Base-by-base conservation (phyloP, 2,329 filamentous ascomycete species). In the Trichophyton simii region DNA sequence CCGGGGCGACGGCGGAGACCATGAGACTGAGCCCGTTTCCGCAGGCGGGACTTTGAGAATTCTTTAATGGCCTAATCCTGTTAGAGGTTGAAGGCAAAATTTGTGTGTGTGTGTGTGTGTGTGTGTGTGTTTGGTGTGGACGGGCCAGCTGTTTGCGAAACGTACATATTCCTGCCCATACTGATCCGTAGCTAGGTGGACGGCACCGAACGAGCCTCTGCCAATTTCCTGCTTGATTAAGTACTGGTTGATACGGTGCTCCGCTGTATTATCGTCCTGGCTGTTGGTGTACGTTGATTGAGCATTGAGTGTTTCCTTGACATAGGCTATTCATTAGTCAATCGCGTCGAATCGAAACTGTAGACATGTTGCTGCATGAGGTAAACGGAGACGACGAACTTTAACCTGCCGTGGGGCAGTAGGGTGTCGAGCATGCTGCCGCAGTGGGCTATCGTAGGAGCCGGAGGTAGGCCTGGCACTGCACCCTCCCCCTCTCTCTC, bases 191-290 rank as follows among this genome's bases (percentile, higher is more conserved):
- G 91, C 94, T 20, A 92, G 79, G 75, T 97, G 91, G 13, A 99
- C 94, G 9, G 91, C 87, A 6, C 94, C 94, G 72, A 95, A 99
- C 0, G 92, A 97, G 18, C 94, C 94, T 66, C 91, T 82, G n/a
- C 94, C 94, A 68, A 99, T 96, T 78, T 97, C 92, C 72, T 95
- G 88, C 73, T 88, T 86, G 70, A 99, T 94, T 62, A 87, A 81
- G 73, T 97, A 99, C 76, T 97, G 92, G 73, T 97, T 97, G 77
- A 97, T 92, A 62, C 85, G 83, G 71, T 95, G 89, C 70, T 95
- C 85, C 2, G 87, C 85, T 58, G 80, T 82, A 28, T 91, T 91
- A 70, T 96, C 90, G 66, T 87, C 80, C 67, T 92, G 87, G 72
- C 91, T 91, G 69, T 87, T 94, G 64, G 83, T 87, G 74, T 95